A percentile compares a stretch with the other conserved stretches of the same genome.
Evolutionary conservation across 441 rosid species (phyloP).

Genomic region (Erysimum cheiri): DNA sequence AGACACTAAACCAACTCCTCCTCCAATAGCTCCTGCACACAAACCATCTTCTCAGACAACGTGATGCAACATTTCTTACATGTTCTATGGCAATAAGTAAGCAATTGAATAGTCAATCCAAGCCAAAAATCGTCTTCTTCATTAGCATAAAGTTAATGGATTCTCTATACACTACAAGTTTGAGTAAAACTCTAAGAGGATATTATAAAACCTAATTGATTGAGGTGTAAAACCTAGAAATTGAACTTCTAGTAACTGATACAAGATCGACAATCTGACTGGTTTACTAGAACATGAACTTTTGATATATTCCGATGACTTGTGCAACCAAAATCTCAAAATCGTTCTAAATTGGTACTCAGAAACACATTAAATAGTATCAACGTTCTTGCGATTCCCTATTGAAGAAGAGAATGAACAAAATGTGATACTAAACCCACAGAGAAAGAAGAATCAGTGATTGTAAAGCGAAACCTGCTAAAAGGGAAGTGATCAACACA

Average conservation of each 20-base stretch:
- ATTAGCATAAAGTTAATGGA: background rate
- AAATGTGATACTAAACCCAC: background rate
- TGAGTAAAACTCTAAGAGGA: background rate
- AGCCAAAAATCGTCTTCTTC: background rate
- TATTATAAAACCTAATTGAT: background rate
- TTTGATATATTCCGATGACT: background rate
- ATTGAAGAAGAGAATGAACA: background rate
- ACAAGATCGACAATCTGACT: too few relatives aligned
- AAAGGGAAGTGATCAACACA: constrained; percentile 61
- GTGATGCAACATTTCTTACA: too few relatives aligned
- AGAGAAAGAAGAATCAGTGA: background rate
- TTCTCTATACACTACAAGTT: background rate
- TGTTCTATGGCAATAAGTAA: too few relatives aligned
- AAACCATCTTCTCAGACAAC: constrained; percentile 22
- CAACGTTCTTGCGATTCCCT: background rate
- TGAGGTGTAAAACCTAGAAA: background rate
- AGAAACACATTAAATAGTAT: background rate
- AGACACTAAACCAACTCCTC: constrained; percentile 73
- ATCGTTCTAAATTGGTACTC: background rate
- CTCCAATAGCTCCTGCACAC: constrained; percentile 66
- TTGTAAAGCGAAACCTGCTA: constrained; percentile 59
- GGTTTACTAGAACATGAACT: background rate
- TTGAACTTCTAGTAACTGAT: background rate
- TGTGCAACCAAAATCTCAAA: background rate
- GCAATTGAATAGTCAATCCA: too few relatives aligned